phyloP scores from a whole-genome alignment of 371 early-diverging fungal genomes.

The Mucor velutinosus region DNA sequence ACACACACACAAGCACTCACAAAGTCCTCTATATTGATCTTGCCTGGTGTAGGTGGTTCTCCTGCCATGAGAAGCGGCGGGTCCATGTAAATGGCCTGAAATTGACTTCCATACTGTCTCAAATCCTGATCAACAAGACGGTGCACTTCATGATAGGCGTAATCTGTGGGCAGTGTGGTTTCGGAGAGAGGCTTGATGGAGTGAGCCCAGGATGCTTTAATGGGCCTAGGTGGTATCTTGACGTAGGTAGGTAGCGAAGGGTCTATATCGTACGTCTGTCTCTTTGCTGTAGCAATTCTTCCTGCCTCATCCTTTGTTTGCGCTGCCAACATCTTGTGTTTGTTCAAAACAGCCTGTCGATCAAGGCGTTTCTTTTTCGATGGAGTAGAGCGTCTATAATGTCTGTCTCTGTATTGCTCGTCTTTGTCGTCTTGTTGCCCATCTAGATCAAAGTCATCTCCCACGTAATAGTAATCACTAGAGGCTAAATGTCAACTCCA shows the following conservation, averaged over 20 bases:
- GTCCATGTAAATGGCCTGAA: slow-evolving; percentile 88
- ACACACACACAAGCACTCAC: slow-evolving; percentile 34
- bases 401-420: slow-evolving; percentile 65
- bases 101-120: slow-evolving; percentile 63
- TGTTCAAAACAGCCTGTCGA: slow-evolving; percentile 69
- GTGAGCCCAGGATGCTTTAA: slow-evolving; percentile 87
- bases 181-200: slow-evolving; percentile 46
- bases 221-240: slow-evolving; percentile 81
- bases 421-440: slow-evolving; percentile 55
- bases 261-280: slow-evolving; percentile 77
- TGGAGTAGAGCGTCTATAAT: slow-evolving; percentile 20
- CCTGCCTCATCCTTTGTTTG: slow-evolving; percentile 83
- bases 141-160: slow-evolving; percentile 39
- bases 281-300: slow-evolving; percentile 79
- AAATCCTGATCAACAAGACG: slow-evolving; percentile 51
- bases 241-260: slow-evolving; percentile 87
- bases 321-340: slow-evolving; percentile 85
- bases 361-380: slow-evolving; percentile 27
- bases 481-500: not conserved
- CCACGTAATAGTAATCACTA: slow-evolving; percentile 79
- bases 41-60: slow-evolving; percentile 67
- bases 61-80: slow-evolving; percentile 82
- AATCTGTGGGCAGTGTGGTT: not conserved
- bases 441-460: slow-evolving; percentile 63
- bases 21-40: slow-evolving; percentile 68